Evolutionary conservation across 495 filamentous ascomycete genomes (phyloP).

Genomic region (Neurospora intermedia): DNA sequence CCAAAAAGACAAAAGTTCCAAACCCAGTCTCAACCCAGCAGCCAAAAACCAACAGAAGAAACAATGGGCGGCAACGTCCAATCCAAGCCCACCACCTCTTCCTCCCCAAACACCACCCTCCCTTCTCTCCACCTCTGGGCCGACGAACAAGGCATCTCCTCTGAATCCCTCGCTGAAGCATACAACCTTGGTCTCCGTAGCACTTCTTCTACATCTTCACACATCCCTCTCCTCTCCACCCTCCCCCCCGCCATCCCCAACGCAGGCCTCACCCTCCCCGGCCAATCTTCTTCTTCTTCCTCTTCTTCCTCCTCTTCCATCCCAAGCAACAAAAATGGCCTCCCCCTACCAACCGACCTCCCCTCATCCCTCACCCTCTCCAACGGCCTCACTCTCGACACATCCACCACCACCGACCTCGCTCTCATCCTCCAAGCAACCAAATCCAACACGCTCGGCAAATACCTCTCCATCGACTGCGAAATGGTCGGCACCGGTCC

Average conservation of each 20-base stretch:
- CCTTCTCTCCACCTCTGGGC: slow-evolving; percentile 36
- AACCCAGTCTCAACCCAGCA: too few relatives aligned
- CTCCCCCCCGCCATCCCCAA: slow-evolving; percentile 29
- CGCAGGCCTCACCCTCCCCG: slow-evolving; percentile 34
- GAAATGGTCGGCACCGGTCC: slow-evolving; percentile 94
- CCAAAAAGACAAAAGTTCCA: too few relatives aligned
- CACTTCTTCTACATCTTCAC: slow-evolving; percentile 10
- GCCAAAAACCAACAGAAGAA: too few relatives aligned
- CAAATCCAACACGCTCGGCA: slow-evolving; percentile 48
- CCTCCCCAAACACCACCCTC: slow-evolving; percentile 13
- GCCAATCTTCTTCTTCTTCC: not conserved
- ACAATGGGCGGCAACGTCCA: slow-evolving; percentile 26
- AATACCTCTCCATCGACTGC: slow-evolving; percentile 89
- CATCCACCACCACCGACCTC: not conserved
- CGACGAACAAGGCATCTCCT: slow-evolving; percentile 49
- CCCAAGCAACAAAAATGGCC: not conserved
- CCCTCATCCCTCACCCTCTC: not conserved
- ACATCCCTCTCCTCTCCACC: not conserved
- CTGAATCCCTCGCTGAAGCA: slow-evolving; percentile 49
- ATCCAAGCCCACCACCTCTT: slow-evolving; percentile 12
- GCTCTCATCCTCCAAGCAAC: not conserved
- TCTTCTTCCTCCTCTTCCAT: not conserved
- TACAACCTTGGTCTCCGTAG: slow-evolving; percentile 36
- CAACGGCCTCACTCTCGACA: not conserved
- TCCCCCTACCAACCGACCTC: not conserved